Conservation (phyloP, 768 basidiomycete species). For the Podaxis sp. region DNA sequence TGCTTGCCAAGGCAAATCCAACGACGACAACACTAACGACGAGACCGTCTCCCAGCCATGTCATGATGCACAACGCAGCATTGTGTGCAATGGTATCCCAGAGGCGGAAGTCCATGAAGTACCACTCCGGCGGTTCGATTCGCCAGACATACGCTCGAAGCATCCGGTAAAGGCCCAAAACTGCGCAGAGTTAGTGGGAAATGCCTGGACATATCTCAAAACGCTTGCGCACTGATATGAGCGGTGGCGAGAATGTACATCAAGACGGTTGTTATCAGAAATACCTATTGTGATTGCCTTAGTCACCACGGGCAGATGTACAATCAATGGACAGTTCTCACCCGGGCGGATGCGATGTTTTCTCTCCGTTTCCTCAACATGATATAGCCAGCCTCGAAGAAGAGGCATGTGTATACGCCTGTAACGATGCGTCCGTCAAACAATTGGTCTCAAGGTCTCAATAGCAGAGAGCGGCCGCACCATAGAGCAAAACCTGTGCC, state of each 20-base stretch:
- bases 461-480: not conserved
- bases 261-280: constrained; percentile 22
- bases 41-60: constrained; percentile 29
- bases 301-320: not conserved
- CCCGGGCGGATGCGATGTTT: constrained; percentile 17
- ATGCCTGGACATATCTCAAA: not conserved
- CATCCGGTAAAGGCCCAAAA: constrained; percentile 24
- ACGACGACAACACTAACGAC: constrained; percentile 21
- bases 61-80: constrained; percentile 24
- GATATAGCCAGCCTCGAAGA: constrained; percentile 20
- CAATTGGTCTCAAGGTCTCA: too few relatives aligned
- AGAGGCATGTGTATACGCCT: constrained; percentile 23
- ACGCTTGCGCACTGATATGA: constrained; percentile 23
- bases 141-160: constrained; percentile 22
- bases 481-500: constrained; percentile 12
- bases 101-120: constrained; percentile 23
- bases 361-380: constrained; percentile 18
- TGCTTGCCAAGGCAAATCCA: not conserved
- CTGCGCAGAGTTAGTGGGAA: constrained; percentile 1
- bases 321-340: not conserved
- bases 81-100: constrained; percentile 28
- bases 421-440: not conserved
- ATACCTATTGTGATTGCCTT: constrained; percentile 19
- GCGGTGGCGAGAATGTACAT: constrained; percentile 27
- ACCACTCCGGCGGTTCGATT: constrained; percentile 21